These are phyloP conservation scores for Vaccinium macrocarpon DNA, from an alignment of 148 eudicot genomes.

Conservation along the genomic window DNA sequence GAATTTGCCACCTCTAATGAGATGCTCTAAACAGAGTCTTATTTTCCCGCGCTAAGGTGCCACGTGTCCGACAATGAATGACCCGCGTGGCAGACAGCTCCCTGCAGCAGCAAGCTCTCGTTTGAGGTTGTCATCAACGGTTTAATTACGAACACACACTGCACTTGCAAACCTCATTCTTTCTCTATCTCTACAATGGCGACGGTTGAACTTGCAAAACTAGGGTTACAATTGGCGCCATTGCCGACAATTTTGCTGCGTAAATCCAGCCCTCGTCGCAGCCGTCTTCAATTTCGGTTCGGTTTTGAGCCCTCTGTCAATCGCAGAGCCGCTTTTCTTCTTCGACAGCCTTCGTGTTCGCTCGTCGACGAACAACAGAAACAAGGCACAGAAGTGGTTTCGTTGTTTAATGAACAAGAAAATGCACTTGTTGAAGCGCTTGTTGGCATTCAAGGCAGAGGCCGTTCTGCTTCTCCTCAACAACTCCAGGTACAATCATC, in stretches of 20 bases:
- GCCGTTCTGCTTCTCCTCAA: slow-evolving; percentile 70
- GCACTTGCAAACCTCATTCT: background rate
- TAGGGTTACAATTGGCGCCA: slow-evolving; percentile 15
- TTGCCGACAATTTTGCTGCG: background rate
- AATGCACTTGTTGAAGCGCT: slow-evolving; percentile 64
- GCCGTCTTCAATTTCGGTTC: background rate
- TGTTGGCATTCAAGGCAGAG: slow-evolving; percentile 90
- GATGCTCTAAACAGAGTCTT: too few relatives aligned
- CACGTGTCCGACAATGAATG: background rate
- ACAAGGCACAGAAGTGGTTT: slow-evolving; percentile 17
- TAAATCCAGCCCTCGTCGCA: background rate
- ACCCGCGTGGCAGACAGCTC: background rate
- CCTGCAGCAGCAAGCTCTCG: background rate
- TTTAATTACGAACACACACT: slow-evolving; percentile 8
- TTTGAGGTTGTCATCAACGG: background rate
- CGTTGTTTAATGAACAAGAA: slow-evolving; percentile 51
- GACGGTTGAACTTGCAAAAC: slow-evolving; percentile 2
- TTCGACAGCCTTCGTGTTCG: slow-evolving; percentile 22
- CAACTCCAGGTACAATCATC: slow-evolving; percentile 53
- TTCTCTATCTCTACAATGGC: slow-evolving; percentile 12
- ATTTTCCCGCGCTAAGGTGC: background rate
- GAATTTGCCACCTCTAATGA: too few relatives aligned
- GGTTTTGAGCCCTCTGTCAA: background rate
- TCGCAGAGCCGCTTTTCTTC: background rate
- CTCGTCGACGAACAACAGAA: slow-evolving; percentile 19